phyloP scores from a whole-genome alignment of 176 grass and related monocot genomes.

The Musa acuminata region DNA sequence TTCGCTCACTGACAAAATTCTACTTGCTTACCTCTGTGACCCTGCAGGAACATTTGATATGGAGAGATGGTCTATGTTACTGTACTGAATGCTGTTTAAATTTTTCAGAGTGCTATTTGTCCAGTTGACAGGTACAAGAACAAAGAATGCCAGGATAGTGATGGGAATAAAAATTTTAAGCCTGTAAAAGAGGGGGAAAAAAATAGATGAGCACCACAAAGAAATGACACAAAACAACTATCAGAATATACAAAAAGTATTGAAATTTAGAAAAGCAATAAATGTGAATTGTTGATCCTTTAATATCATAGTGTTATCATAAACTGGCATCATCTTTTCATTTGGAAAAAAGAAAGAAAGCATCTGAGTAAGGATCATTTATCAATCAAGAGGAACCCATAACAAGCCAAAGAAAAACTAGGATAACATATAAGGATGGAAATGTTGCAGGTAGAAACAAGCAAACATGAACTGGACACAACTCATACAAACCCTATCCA shows the following conservation, averaged over 20 bases:
- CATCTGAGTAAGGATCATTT: no score
- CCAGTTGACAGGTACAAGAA: slow-evolving; percentile 98
- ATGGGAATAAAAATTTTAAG: slow-evolving; percentile 97
- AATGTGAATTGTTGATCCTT: not conserved
- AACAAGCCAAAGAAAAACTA: no score
- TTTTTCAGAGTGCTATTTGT: slow-evolving; percentile 55
- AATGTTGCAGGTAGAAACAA: no score
- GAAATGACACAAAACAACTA: not conserved
- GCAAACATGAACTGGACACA: no score
- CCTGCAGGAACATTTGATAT: slow-evolving; percentile 83
- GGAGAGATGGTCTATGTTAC: slow-evolving; percentile 80
- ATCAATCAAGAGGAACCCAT: no score
- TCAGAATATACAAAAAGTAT: not conserved
- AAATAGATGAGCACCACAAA: not conserved
- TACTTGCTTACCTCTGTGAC: slow-evolving; percentile 58
- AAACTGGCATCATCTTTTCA: not conserved
- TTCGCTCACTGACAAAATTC: not conserved
- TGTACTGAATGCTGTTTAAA: slow-evolving; percentile 27
- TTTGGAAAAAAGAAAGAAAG: no score
- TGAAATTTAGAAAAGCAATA: not conserved
- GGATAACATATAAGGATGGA: no score
- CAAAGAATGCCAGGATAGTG: slow-evolving; percentile 55
- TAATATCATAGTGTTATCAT: not conserved
- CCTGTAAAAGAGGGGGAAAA: slow-evolving; percentile 33
- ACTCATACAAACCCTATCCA: no score